Base-by-base conservation (phyloP, 1,139 yeast genomes). In the Hyphopichia pseudoburtonii region DNA sequence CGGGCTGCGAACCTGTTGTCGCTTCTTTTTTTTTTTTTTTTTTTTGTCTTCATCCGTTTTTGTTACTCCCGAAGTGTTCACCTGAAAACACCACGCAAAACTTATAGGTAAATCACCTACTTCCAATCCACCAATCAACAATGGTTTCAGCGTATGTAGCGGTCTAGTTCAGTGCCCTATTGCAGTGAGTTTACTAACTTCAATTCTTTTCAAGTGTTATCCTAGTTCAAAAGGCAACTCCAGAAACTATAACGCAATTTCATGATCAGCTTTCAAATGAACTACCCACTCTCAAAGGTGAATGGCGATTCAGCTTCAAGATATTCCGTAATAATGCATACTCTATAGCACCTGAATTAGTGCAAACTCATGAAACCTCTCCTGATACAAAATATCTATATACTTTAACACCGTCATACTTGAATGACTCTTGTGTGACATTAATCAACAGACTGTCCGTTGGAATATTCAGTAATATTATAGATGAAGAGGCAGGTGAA, bases 261-360 rank as follows among this genome's bases (percentile, higher is more conserved):
- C 86, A 82, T 47, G 90, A 84, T 54, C 76, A 76, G 45, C 68
- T 84, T 12, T 73, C 82, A 14, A 82, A 83, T 48, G 80, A 78
- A 42, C 65, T 81, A 19, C 87, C 89, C 0, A 66, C 73, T 12
- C 51, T 71, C 2, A 64, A 73, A 29, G 85, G 86, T 2, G 69
- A 76, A 39, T 84, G 90, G 90, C 64, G 62, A 39, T 79, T 82
- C 52, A 81, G 73, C 36, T 73, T 82, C 54, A 80, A 79, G 48
- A 75, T 84, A 34, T 83, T 76, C 54, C 61, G 86, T 31, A 82
- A 81, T 52, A 84, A 82, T 50, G 72, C 70, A 25, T 71, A 59
- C 51, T 72, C 80, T 5, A 64, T 69, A 18, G 75, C 79, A 2
- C 64, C 66, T 3, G 70, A 64, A 37, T 45, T 63, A 36, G 59